Evolutionary conservation across 805 yeast genomes (phyloP).

Genomic region (Helenozyma baotianmanensis): DNA sequence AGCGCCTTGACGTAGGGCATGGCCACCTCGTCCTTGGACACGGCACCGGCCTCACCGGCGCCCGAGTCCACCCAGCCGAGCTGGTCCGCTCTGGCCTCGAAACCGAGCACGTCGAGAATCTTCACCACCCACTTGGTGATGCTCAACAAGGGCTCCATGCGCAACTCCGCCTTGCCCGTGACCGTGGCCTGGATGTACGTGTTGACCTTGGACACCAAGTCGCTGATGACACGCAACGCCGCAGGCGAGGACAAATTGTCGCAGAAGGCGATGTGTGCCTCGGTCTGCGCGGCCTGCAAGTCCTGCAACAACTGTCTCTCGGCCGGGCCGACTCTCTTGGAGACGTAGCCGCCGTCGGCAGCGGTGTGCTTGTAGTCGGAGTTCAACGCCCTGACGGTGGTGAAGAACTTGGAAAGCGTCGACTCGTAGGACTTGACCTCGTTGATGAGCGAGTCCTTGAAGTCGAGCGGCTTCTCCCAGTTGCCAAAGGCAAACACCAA

Average conservation of each 20-base stretch:
- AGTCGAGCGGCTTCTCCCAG: slow-evolving; percentile 92
- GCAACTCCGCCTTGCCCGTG: slow-evolving; percentile 40
- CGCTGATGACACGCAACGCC: slow-evolving; percentile 62
- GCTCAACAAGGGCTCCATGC: slow-evolving; percentile 62
- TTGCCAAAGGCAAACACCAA: slow-evolving; percentile 85
- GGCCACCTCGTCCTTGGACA: slow-evolving; percentile 56
- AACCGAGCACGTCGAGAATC: slow-evolving; percentile 71
- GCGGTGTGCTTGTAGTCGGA: slow-evolving; percentile 56
- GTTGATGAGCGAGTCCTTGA: slow-evolving; percentile 71
- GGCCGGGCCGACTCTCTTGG: slow-evolving; percentile 53
- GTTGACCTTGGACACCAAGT: slow-evolving; percentile 67
- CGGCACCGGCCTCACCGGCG: slow-evolving; percentile 13
- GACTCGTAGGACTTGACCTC: slow-evolving; percentile 79
- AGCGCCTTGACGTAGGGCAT: slow-evolving; percentile 78
- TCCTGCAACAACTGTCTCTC: slow-evolving; percentile 56
- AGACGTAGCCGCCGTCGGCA: slow-evolving; percentile 38
- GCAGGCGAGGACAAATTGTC: slow-evolving; percentile 82
- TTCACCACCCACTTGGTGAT: slow-evolving; percentile 66
- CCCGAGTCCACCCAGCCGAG: slow-evolving; percentile 72
- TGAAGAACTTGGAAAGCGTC: slow-evolving; percentile 75
- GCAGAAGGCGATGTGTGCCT: slow-evolving; percentile 74
- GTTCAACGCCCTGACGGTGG: slow-evolving; percentile 76
- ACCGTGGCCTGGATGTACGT: slow-evolving; percentile 55
- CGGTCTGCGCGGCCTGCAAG: slow-evolving; percentile 48
- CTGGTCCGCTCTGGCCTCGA: slow-evolving; percentile 60